Percentiles rank a stretch among this genome's conserved stretches.
Conservation (phyloP, 2,329 filamentous ascomycete species). For the Paecilomyces sp. region DNA sequence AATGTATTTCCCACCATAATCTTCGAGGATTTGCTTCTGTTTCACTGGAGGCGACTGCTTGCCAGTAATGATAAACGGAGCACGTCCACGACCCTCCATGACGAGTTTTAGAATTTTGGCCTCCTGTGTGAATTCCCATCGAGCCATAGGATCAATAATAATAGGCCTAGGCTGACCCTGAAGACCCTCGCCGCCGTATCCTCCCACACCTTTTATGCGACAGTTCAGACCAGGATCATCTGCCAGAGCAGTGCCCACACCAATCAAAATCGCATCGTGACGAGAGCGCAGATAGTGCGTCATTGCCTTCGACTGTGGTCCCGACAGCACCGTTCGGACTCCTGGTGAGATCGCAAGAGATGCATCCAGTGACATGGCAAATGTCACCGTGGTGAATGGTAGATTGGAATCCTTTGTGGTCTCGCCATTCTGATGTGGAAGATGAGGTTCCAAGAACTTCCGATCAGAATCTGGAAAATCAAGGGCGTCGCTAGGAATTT, state of each 20-base stretch:
- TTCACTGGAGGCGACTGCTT: slow-evolving; percentile 7
- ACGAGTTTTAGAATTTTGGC: slow-evolving; percentile 62
- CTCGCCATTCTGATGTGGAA: slow-evolving; percentile 1
- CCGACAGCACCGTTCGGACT: slow-evolving; percentile 69
- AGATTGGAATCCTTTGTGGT: slow-evolving; percentile 12
- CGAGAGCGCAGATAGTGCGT: slow-evolving; percentile 83
- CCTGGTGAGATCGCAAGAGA: slow-evolving; percentile 67
- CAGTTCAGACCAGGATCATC: slow-evolving; percentile 85
- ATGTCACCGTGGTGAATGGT: slow-evolving; percentile 69
- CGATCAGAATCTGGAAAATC: neutral
- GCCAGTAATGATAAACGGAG: slow-evolving; percentile 59
- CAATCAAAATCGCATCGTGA: slow-evolving; percentile 80
- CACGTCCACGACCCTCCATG: slow-evolving; percentile 55
- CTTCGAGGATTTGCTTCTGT: slow-evolving; percentile 15
- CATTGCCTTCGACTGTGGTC: slow-evolving; percentile 79
- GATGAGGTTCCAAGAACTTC: neutral
- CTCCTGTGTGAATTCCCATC: slow-evolving; percentile 57
- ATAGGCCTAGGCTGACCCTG: slow-evolving; percentile 69
- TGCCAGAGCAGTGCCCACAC: slow-evolving; percentile 72
- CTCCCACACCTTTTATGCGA: slow-evolving; percentile 55
- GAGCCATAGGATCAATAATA: slow-evolving; percentile 65
- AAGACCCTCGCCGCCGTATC: slow-evolving; percentile 41
- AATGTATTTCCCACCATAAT: slow-evolving; percentile 24
- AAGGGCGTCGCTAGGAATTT: neutral
- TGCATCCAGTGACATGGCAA: slow-evolving; percentile 79